phyloP scores from a whole-genome alignment of 2,329 filamentous ascomycete species.

The Cercospora zeae-maydis region DNA sequence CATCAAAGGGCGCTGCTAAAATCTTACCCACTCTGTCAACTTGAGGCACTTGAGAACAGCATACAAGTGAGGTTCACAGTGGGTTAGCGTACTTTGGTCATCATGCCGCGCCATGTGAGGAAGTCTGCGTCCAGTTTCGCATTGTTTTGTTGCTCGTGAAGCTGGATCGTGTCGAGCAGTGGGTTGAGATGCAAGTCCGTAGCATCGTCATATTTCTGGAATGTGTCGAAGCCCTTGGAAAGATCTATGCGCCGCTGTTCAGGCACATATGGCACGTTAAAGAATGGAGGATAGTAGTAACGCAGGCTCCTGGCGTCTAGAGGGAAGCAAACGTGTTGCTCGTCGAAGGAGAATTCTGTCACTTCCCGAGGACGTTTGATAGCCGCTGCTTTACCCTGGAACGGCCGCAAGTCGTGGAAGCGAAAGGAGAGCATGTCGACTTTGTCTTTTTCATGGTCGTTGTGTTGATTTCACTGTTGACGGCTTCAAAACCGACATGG shows the following conservation, averaged over 20 bases:
- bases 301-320: conserved; percentile 67
- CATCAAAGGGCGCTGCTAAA: conserved; percentile 77
- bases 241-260: conserved; percentile 60
- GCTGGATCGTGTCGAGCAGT: conserved; percentile 70
- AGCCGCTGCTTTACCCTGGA: conserved; percentile 63
- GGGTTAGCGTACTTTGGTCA: conserved; percentile 71
- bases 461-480: too few relatives aligned
- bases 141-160: conserved; percentile 63
- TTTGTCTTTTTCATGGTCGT: not conserved
- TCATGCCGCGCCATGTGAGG: conserved; percentile 95
- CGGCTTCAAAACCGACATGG: not conserved
- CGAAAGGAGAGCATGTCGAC: conserved; percentile 48
- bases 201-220: conserved; percentile 73
- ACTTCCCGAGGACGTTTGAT: conserved; percentile 83
- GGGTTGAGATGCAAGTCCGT: conserved; percentile 85
- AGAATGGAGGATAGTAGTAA: conserved; percentile 54
- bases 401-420: conserved; percentile 67
- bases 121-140: conserved; percentile 61
- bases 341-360: conserved; percentile 88
- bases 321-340: conserved; percentile 70
- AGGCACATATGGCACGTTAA: conserved; percentile 26
- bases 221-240: conserved; percentile 74
- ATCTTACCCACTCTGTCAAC: conserved; percentile 54
- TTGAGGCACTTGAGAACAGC: not conserved
- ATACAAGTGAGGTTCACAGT: not conserved